Conservation (phyloP, 176 grass and related monocot genomes). For the Phoenix roebelenii region DNA sequence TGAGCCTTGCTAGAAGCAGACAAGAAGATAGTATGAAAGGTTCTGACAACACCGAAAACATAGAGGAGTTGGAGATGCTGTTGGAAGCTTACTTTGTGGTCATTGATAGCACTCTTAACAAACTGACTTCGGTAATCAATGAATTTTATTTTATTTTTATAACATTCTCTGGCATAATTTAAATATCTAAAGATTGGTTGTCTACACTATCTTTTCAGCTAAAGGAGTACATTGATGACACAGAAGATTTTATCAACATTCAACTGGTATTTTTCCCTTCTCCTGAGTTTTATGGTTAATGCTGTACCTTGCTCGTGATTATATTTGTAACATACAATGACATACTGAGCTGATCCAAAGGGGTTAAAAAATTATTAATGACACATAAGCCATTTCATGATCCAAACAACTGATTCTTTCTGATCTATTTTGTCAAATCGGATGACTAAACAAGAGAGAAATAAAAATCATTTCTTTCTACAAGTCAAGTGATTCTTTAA, state of each 20-base stretch:
- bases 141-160: background rate
- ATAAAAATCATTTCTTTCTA: too few species aligned
- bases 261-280: slow-evolving; percentile 55
- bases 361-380: too few species aligned
- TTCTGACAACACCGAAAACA: slow-evolving; percentile 39
- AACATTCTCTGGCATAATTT: background rate
- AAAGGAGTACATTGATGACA: slow-evolving; percentile 99
- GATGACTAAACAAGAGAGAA: too few species aligned
- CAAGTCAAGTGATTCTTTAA: too few species aligned
- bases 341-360: too few species aligned
- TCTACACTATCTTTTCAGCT: slow-evolving; percentile 43
- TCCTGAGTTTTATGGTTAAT: background rate
- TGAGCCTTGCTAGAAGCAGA: slow-evolving; percentile 42
- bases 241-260: slow-evolving; percentile 88
- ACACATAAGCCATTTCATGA: too few species aligned
- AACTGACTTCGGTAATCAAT: slow-evolving; percentile 64
- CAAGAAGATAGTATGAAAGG: slow-evolving; percentile 31
- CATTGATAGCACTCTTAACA: slow-evolving; percentile 73
- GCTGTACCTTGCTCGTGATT: too few species aligned
- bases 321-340: too few species aligned
- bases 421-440: too few species aligned
- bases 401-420: too few species aligned
- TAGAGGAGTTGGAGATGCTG: slow-evolving; percentile 86
- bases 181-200: slow-evolving; percentile 4
- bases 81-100: slow-evolving; percentile 69